Percentiles rank a stretch among this genome's conserved stretches.
Conservation (phyloP, 2,329 filamentous ascomycete species). For the Lojkania enalia region DNA sequence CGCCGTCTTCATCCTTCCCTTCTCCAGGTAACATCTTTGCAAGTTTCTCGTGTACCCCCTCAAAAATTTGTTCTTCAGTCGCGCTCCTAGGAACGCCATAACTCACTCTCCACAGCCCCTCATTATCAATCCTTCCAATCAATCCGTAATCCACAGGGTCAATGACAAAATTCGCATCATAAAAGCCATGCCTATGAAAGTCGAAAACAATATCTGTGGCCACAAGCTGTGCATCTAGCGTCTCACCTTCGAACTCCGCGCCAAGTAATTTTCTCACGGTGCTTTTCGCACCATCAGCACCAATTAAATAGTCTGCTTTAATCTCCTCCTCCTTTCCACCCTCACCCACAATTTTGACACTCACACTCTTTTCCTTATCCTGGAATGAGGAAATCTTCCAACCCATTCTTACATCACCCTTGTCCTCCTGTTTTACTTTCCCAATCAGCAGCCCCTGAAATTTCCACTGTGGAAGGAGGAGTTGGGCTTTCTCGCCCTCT, state of each 20-base stretch:
- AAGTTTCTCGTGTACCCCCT: slow-evolving; percentile 32
- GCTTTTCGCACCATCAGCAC: slow-evolving; percentile 36
- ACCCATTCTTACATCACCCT: slow-evolving; percentile 26
- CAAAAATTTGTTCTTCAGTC: slow-evolving; percentile 35
- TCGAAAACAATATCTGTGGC: slow-evolving; percentile 45
- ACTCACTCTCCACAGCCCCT: slow-evolving; percentile 47
- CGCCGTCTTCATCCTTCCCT: slow-evolving; percentile 7
- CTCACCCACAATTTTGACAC: slow-evolving; percentile 12
- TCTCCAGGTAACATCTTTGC: slow-evolving; percentile 34
- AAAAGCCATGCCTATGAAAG: slow-evolving; percentile 44
- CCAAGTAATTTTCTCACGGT: slow-evolving; percentile 23
- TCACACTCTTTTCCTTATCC: slow-evolving; percentile 11
- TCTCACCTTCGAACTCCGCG: slow-evolving; percentile 37
- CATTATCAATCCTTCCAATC: slow-evolving; percentile 38
- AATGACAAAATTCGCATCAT: slow-evolving; percentile 48
- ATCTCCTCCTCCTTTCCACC: slow-evolving; percentile 16
- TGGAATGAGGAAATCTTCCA: slow-evolving; percentile 20
- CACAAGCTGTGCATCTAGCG: slow-evolving; percentile 43
- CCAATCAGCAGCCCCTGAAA: slow-evolving; percentile 34
- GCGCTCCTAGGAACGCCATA: slow-evolving; percentile 43
- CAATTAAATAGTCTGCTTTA: slow-evolving; percentile 32
- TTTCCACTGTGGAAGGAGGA: slow-evolving; percentile 36
- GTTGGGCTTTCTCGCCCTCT: slow-evolving; percentile 27
- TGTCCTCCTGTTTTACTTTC: slow-evolving; percentile 14
- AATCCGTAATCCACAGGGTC: slow-evolving; percentile 45